phyloP scores from a whole-genome alignment of 495 filamentous ascomycete genomes.

The Eremomyces bilateralis region DNA sequence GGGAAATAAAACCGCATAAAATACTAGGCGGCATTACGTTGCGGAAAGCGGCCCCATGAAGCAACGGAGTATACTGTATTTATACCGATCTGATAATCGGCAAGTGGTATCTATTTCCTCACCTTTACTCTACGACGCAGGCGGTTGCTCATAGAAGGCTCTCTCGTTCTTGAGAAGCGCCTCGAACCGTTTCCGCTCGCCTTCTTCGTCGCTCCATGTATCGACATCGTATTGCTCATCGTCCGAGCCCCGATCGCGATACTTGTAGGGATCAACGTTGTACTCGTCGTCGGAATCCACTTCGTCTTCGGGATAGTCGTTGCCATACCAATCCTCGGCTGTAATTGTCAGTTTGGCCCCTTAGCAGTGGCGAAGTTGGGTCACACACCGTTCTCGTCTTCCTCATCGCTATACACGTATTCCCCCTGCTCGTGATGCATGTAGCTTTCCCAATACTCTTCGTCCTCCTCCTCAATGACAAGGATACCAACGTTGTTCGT shows the following conservation, averaged over 20 bases:
- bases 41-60: no score
- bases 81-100: no score
- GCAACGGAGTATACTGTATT: no score
- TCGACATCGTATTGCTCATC: slow-evolving; percentile 33
- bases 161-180: no score
- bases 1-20: no score
- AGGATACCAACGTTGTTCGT: slow-evolving; percentile 29
- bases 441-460: slow-evolving; percentile 34
- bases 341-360: slow-evolving; percentile 10
- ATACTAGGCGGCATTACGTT: no score
- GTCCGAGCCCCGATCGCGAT: slow-evolving; percentile 25
- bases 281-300: slow-evolving; percentile 34
- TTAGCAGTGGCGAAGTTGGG: background rate
- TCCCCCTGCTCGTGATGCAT: slow-evolving; percentile 29
- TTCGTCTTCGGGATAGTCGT: slow-evolving; percentile 49
- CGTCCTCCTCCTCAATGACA: slow-evolving; percentile 35
- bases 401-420: slow-evolving; percentile 38
- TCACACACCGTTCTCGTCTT: slow-evolving; percentile 35
- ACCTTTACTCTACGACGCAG: no score
- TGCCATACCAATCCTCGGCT: slow-evolving; percentile 44
- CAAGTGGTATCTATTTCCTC: no score
- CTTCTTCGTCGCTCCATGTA: slow-evolving; percentile 26
- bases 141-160: no score
- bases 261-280: slow-evolving; percentile 27
- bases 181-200: no score